Percentiles rank a stretch among this genome's conserved stretches.
These are phyloP conservation scores for Fusarium sp. DNA, from an alignment of 2,329 filamentous ascomycete genomes.

Conservation along the genomic window DNA sequence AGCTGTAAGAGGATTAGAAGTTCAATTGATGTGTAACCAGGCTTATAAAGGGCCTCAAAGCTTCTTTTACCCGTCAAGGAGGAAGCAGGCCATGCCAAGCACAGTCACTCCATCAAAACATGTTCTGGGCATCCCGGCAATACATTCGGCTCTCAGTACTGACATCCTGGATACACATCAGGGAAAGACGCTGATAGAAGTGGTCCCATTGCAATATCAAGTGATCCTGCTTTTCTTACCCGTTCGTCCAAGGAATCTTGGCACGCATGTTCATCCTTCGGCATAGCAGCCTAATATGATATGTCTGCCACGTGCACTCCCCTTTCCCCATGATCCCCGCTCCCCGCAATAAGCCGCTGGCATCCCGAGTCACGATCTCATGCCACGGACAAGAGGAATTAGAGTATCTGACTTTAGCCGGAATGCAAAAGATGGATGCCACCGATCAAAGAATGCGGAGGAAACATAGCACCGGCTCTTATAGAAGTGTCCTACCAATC, in stretches of 20 bases:
- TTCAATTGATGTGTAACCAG: too few species aligned
- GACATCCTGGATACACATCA: neutral
- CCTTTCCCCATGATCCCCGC: neutral
- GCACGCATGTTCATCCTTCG: neutral
- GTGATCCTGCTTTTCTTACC: neutral
- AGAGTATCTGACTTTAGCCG: neutral
- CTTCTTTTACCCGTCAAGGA: neutral
- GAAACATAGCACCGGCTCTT: neutral
- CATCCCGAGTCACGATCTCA: neutral
- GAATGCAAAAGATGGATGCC: neutral
- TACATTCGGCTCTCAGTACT: neutral
- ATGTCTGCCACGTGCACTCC: neutral
- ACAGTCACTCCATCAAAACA: neutral
- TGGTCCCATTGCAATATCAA: neutral
- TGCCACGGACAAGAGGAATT: neutral
- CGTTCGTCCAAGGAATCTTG: rapidly evolving
- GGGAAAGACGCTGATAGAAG: rapidly evolving
- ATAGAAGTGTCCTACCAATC: neutral
- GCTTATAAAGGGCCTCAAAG: too few species aligned
- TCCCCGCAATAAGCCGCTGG: neutral
- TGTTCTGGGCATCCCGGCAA: neutral
- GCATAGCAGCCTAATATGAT: neutral
- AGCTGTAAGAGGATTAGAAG: too few species aligned
- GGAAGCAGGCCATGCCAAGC: neutral
- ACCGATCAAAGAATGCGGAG: neutral